These are phyloP conservation scores for Colletotrichum nymphaeae DNA, from an alignment of 2,329 filamentous ascomycete genomes.

Conservation along the genomic window DNA sequence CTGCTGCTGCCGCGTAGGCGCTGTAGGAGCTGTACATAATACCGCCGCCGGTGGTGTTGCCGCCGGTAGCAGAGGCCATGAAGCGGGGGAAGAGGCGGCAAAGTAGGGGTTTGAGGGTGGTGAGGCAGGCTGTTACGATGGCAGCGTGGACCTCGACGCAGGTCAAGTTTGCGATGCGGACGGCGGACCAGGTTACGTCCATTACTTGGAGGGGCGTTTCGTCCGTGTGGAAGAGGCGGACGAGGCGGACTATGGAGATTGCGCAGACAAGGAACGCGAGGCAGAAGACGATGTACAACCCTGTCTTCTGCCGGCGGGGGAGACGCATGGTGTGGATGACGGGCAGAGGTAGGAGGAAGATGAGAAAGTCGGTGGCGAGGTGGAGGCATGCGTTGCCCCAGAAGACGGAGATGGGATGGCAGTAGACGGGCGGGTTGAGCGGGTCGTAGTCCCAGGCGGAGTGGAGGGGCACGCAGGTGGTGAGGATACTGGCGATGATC, in stretches of 20 bases:
- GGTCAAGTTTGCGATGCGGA: constrained; percentile 48
- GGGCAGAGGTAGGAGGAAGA: constrained; percentile 51
- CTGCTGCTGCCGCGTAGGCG: neutral
- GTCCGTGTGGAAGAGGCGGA: constrained; percentile 40
- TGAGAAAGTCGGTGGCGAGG: constrained; percentile 41
- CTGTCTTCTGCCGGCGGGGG: constrained; percentile 53
- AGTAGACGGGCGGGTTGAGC: constrained; percentile 11
- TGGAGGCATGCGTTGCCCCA: constrained; percentile 41
- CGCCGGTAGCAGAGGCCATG: neutral
- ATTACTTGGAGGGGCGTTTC: constrained; percentile 14
- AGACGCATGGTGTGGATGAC: constrained; percentile 57
- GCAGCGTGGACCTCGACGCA: constrained; percentile 48
- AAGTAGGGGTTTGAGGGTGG: constrained; percentile 51
- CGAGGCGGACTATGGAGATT: constrained; percentile 47
- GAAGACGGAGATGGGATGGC: constrained; percentile 38
- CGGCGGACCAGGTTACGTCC: constrained; percentile 44
- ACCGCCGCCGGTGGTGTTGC: neutral
- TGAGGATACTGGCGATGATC: constrained; percentile 39
- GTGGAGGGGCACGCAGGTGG: constrained; percentile 38
- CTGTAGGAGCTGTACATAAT: neutral
- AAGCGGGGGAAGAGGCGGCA: constrained; percentile 47
- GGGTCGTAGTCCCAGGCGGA: constrained; percentile 36
- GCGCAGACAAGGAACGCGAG: constrained; percentile 54
- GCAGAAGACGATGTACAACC: constrained; percentile 50
- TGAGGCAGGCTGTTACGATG: constrained; percentile 50